Evolutionary conservation across 495 filamentous ascomycete genomes (phyloP).

Genomic region (Xylaria cubensis): DNA sequence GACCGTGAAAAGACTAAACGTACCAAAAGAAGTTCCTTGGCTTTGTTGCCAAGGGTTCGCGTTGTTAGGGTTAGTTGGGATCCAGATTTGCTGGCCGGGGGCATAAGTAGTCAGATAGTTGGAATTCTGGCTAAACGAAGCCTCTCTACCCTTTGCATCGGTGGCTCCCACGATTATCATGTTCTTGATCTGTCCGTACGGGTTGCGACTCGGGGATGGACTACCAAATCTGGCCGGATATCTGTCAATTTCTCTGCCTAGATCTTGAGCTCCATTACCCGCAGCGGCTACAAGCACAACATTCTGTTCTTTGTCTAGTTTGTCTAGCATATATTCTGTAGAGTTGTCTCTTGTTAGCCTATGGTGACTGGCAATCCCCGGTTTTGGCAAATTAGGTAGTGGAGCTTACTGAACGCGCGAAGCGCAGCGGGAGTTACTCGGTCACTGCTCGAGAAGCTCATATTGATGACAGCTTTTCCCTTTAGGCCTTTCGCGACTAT

Average conservation of each 20-base stretch:
- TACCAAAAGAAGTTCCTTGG: neutral
- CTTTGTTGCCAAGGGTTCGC: neutral
- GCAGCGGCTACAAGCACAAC: neutral
- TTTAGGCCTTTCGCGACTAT: neutral
- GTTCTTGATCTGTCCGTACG: neutral
- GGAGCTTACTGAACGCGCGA: neutral
- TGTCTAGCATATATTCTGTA: neutral
- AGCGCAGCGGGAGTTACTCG: neutral
- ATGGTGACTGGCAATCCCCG: too few species aligned
- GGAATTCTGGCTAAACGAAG: neutral
- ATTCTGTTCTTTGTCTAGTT: neutral
- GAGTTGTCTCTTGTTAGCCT: too few species aligned
- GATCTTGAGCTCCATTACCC: neutral
- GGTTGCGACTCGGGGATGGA: neutral
- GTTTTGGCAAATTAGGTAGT: neutral
- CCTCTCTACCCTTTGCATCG: neutral
- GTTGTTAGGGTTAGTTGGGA: neutral
- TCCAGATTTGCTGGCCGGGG: neutral
- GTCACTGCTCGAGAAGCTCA: neutral
- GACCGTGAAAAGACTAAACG: too few species aligned
- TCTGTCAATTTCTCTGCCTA: neutral
- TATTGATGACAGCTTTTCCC: neutral
- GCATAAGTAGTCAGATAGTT: neutral
- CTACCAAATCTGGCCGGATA: neutral
- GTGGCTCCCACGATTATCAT: neutral